Percentiles rank a stretch among this genome's conserved stretches.
Conservation (phyloP, 78 protist species). For the Blattamonas nauphoetae region DNA sequence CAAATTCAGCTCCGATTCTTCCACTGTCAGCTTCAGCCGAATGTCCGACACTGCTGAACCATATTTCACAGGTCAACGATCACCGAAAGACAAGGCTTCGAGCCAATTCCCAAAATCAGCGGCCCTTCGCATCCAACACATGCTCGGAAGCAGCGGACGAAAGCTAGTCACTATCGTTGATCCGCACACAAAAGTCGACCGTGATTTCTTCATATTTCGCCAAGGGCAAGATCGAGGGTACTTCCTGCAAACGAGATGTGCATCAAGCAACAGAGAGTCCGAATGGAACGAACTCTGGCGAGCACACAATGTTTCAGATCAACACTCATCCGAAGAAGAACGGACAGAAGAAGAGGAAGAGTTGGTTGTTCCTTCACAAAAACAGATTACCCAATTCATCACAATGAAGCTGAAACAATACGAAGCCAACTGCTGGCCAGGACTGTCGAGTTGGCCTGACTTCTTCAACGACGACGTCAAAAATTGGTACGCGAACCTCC, state of each 20-base stretch:
- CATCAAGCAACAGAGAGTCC: conserved; percentile 93
- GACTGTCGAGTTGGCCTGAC: conserved; percentile 70
- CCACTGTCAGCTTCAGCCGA: too few relatives aligned
- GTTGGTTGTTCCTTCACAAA: background rate
- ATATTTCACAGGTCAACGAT: too few relatives aligned
- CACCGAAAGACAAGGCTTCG: too few relatives aligned
- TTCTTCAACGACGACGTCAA: conserved; percentile 62
- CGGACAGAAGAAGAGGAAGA: background rate
- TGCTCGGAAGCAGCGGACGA: conserved; percentile 17
- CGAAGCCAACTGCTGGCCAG: conserved; percentile 99
- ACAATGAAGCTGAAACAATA: too few relatives aligned
- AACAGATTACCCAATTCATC: too few relatives aligned
- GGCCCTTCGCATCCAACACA: background rate
- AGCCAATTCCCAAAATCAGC: too few relatives aligned
- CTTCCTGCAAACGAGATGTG: conserved; percentile 70
- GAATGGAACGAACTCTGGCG: conserved; percentile 91
- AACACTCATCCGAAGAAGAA: conserved; percentile 77
- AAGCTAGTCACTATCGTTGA: conserved; percentile 89
- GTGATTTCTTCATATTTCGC: too few relatives aligned
- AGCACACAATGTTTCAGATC: conserved; percentile 72
- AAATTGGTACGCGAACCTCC: conserved; percentile 66
- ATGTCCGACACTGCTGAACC: too few relatives aligned
- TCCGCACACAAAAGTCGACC: conserved; percentile 88
- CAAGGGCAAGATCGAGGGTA: conserved; percentile 53
- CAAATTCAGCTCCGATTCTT: conserved; percentile 67